These are phyloP conservation scores for Pleurotus eryngii DNA, from an alignment of 768 basidiomycete genomes.

Conservation along the genomic window DNA sequence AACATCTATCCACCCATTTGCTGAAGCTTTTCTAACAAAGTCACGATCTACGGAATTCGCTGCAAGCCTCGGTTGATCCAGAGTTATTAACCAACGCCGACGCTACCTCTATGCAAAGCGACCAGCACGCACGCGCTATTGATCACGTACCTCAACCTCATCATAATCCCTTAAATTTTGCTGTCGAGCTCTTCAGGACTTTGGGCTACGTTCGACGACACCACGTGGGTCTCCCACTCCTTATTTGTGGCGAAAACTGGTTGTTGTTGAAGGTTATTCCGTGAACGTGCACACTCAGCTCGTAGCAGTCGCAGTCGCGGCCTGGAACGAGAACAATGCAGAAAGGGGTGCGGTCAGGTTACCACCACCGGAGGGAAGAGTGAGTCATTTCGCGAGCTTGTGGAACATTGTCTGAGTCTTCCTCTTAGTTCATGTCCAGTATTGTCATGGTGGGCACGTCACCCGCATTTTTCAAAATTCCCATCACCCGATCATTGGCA, in stretches of 20 bases:
- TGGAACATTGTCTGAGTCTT: neutral
- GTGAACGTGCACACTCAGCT: constrained; percentile 16
- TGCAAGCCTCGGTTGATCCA: too few species aligned
- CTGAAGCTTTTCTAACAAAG: neutral
- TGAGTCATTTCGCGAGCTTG: neutral
- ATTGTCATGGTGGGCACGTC: constrained; percentile 28
- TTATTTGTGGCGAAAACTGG: constrained; percentile 24
- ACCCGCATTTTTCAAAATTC: constrained; percentile 28
- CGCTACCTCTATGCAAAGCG: too few species aligned
- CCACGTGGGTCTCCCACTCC: constrained; percentile 19
- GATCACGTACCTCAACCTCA: too few species aligned
- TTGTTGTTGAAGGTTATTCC: constrained; percentile 17
- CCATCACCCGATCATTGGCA: constrained; percentile 19
- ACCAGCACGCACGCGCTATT: too few species aligned
- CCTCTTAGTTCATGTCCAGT: constrained; percentile 19
- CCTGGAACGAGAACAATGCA: constrained; percentile 24
- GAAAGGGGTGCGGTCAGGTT: constrained; percentile 12
- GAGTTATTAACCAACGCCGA: too few species aligned
- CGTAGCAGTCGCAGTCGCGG: constrained; percentile 22
- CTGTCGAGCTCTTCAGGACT: constrained; percentile 16
- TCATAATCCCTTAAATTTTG: too few species aligned
- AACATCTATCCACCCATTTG: too few species aligned
- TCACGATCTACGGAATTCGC: too few species aligned
- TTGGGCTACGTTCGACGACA: constrained; percentile 18
- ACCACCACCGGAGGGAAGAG: constrained; percentile 10